phyloP scores from a whole-genome alignment of 768 basidiomycete species.

The Podaxis sp. region DNA sequence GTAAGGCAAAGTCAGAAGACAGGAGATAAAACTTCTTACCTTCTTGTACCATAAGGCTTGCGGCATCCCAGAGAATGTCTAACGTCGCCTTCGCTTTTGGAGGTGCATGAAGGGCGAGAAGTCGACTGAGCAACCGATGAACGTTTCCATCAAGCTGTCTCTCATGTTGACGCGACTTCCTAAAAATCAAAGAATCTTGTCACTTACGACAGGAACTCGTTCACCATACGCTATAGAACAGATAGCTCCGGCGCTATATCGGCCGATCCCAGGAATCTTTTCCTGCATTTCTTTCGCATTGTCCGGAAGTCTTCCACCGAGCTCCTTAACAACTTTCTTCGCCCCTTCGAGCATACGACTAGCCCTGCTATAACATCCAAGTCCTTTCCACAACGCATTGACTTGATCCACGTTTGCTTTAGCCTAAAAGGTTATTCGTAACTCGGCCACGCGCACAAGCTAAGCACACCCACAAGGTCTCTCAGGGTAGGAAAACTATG shows the following conservation, averaged over 20 bases:
- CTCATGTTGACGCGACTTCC: background rate
- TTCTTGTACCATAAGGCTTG: conserved; percentile 61
- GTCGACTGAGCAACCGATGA: conserved; percentile 76
- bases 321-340: conserved; percentile 67
- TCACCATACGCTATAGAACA: conserved; percentile 88
- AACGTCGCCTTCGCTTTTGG: conserved; percentile 79
- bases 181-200: background rate
- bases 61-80: conserved; percentile 81
- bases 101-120: conserved; percentile 78
- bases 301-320: conserved; percentile 70
- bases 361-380: conserved; percentile 89
- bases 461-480: conserved; percentile 55
- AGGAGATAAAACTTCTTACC: conserved; percentile 16
- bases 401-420: conserved; percentile 77
- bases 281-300: conserved; percentile 81
- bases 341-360: conserved; percentile 82
- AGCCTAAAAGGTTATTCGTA: conserved; percentile 40
- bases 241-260: conserved; percentile 85
- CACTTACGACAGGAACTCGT: conserved; percentile 79
- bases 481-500: conserved; percentile 77
- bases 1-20: background rate
- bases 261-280: conserved; percentile 82
- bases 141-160: conserved; percentile 87
- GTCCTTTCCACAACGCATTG: conserved; percentile 87
- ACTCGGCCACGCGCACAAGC: conserved; percentile 14